Conservation (phyloP, 129 eudicot genomes). For the Mikania micrantha region DNA sequence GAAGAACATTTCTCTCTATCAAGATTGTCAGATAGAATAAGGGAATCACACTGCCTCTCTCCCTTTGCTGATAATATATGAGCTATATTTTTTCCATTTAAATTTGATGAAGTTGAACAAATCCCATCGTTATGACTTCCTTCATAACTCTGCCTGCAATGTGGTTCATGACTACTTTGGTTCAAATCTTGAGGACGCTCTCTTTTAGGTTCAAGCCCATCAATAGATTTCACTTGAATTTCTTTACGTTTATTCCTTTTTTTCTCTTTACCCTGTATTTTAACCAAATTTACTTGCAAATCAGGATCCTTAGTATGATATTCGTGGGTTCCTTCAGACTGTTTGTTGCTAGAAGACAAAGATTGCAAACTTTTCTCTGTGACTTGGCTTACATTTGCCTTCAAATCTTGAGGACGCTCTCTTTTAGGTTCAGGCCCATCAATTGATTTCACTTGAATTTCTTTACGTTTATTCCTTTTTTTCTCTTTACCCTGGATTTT, state of each 20-base stretch:
- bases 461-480: conserved; percentile 44
- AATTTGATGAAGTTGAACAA: conserved; percentile 20
- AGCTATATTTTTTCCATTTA: conserved; percentile 12
- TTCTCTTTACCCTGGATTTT: conserved; percentile 41
- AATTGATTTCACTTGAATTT: conserved; percentile 20
- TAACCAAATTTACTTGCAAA: conserved; percentile 34
- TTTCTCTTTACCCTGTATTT: conserved; percentile 40
- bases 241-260: conserved; percentile 42
- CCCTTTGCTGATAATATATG: conserved; percentile 13
- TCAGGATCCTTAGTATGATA: conserved; percentile 31
- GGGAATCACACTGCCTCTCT: conserved; percentile 20
- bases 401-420: conserved; percentile 38
- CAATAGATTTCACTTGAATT: conserved; percentile 20
- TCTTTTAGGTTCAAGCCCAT: conserved; percentile 20
- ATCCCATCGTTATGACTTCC: conserved; percentile 9
- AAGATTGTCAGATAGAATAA: conserved; percentile 24
- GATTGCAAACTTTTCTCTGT: conserved; percentile 32
- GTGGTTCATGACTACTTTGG: conserved; percentile 21
- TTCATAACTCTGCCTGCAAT: conserved; percentile 22
- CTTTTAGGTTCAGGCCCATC: conserved; percentile 19
- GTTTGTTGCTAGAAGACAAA: conserved; percentile 27
- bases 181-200: conserved; percentile 24
- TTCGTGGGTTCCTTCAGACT: conserved; percentile 33
- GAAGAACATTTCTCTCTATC: conserved; percentile 16
- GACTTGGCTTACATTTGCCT: conserved; percentile 48